A percentile compares a stretch with the other conserved stretches of the same genome.
These are phyloP conservation scores for Apodospora peruviana DNA, from an alignment of 495 filamentous ascomycete genomes.

Conservation along the genomic window DNA sequence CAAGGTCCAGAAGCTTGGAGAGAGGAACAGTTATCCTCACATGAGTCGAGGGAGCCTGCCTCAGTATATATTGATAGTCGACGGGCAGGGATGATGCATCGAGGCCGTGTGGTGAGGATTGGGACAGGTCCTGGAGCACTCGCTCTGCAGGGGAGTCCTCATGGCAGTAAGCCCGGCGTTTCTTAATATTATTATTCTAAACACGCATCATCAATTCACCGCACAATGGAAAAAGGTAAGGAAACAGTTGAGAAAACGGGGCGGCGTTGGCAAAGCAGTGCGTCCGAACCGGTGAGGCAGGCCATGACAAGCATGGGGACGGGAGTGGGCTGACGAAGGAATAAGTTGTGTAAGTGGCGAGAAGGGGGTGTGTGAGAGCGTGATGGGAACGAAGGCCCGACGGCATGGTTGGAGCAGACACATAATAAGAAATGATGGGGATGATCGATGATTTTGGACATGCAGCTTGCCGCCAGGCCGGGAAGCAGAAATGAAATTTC, in stretches of 20 bases:
- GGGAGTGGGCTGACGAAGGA: constrained; percentile 28
- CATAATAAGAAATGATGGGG: constrained; percentile 12
- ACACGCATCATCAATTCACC: constrained; percentile 42
- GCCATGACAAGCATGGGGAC: constrained; percentile 12
- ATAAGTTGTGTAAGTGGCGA: constrained; percentile 17
- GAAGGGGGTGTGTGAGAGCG: constrained; percentile 7
- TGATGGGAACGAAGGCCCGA: constrained; percentile 3
- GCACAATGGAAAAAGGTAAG: constrained; percentile 22
- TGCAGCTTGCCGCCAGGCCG: constrained; percentile 27
- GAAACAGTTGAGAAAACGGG: constrained; percentile 15
- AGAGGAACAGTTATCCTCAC: constrained; percentile 22
- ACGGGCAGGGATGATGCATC: constrained; percentile 24
- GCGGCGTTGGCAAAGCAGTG: constrained; percentile 7
- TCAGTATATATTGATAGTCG: constrained; percentile 35
- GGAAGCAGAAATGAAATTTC: constrained; percentile 16
- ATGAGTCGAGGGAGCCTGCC: constrained; percentile 24
- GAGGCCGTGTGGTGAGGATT: constrained; percentile 23
- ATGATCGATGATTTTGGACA: constrained; percentile 21
- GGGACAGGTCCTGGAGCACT: constrained; percentile 30
- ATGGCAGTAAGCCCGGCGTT: constrained; percentile 38
- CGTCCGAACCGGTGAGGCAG: constrained; percentile 25
- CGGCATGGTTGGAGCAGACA: constrained; percentile 8
- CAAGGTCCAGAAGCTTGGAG: constrained; percentile 20
- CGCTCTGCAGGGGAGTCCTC: constrained; percentile 33
- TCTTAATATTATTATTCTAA: constrained; percentile 46